Percentiles rank a stretch among this genome's conserved stretches.
Conservation (phyloP, 177 flowering plant genomes). For the Vitis hybrid region DNA sequence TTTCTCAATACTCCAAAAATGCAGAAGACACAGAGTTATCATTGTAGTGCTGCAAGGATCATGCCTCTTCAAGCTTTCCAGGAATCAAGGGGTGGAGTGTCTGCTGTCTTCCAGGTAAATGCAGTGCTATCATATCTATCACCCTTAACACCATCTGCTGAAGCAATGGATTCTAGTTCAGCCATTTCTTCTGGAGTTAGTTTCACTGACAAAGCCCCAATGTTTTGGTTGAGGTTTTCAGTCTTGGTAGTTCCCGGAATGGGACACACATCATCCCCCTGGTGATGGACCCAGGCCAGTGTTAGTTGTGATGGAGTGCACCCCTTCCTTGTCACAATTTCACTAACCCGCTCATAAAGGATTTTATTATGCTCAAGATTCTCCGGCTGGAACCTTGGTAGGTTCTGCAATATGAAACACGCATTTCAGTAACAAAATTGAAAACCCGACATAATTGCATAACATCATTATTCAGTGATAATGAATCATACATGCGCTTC, state of each 20-base stretch:
- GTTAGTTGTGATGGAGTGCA: slow-evolving; percentile 63
- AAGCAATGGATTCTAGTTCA: slow-evolving; percentile 41
- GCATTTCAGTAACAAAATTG: too few relatives aligned
- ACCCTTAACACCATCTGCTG: slow-evolving; percentile 43
- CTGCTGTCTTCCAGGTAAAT: slow-evolving; percentile 32
- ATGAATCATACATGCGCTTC: too few relatives aligned
- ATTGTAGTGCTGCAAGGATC: background rate
- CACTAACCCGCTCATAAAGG: slow-evolving; percentile 35
- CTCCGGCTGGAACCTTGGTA: slow-evolving; percentile 51
- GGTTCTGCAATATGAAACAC: slow-evolving; percentile 18
- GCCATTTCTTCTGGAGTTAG: slow-evolving; percentile 45
- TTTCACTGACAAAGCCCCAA: slow-evolving; percentile 45
- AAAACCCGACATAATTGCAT: too few relatives aligned
- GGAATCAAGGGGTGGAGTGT: slow-evolving; percentile 47
- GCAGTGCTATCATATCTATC: slow-evolving; percentile 15
- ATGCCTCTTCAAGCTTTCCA: slow-evolving; percentile 31
- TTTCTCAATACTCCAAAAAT: too few relatives aligned
- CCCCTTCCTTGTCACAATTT: slow-evolving; percentile 44
- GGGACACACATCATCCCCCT: slow-evolving; percentile 56
- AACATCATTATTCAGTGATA: too few relatives aligned
- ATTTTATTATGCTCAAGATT: slow-evolving; percentile 45
- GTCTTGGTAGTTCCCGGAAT: slow-evolving; percentile 64
- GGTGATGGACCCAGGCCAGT: slow-evolving; percentile 63
- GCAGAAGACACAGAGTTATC: too few relatives aligned
- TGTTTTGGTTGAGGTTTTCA: slow-evolving; percentile 48